These are phyloP conservation scores for Podaxis sp. DNA, from an alignment of 768 basidiomycete genomes.

Conservation along the genomic window DNA sequence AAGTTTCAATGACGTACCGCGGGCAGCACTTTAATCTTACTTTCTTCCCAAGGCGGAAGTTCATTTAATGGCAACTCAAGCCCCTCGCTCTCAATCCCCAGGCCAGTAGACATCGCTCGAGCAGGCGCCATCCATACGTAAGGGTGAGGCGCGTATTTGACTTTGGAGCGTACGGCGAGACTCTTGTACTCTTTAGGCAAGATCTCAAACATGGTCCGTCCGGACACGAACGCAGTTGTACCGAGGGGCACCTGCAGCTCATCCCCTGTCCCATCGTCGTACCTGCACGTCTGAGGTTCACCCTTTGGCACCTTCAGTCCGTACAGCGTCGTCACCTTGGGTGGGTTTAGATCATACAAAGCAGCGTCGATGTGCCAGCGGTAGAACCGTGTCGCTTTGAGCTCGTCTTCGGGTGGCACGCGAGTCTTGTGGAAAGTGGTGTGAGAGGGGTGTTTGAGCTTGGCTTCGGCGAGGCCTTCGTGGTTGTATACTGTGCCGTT, in stretches of 20 bases:
- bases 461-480: conserved; percentile 78
- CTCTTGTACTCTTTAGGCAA: conserved; percentile 71
- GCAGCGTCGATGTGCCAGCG: conserved; percentile 93
- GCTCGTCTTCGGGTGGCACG: conserved; percentile 71
- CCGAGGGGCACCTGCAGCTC: conserved; percentile 79
- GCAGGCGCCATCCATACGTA: conserved; percentile 88
- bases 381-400: conserved; percentile 78
- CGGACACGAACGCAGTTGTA: conserved; percentile 80
- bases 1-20: conserved; percentile 37
- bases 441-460: conserved; percentile 84
- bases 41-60: conserved; percentile 78
- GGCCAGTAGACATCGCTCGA: conserved; percentile 67
- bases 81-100: conserved; percentile 79
- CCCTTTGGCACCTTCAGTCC: conserved; percentile 71
- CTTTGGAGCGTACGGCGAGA: conserved; percentile 70
- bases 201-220: conserved; percentile 81
- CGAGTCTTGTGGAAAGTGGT: conserved; percentile 80
- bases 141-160: conserved; percentile 81
- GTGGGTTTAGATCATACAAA: conserved; percentile 69
- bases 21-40: conserved; percentile 69
- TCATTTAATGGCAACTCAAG: conserved; percentile 61
- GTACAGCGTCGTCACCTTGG: conserved; percentile 81
- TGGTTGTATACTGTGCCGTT: conserved; percentile 79
- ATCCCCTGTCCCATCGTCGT: conserved; percentile 86
- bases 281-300: conserved; percentile 57